These are phyloP conservation scores for Hypoxylon sp. DNA, from an alignment of 2,329 filamentous ascomycete species.

Conservation along the genomic window DNA sequence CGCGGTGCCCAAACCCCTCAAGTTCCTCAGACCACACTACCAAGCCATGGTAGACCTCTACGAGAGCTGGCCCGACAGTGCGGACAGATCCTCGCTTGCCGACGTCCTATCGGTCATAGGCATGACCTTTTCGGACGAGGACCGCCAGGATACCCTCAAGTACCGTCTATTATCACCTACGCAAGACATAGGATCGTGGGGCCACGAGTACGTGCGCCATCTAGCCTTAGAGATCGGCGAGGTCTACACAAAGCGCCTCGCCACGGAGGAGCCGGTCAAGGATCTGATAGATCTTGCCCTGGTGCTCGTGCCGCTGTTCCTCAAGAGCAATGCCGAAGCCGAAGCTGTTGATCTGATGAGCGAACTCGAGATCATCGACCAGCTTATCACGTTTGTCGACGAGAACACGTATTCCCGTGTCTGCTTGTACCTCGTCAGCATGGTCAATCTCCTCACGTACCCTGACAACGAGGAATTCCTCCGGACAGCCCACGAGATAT, in stretches of 20 bases:
- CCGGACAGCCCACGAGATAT: slow-evolving; percentile 90
- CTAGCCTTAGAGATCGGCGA: slow-evolving; percentile 94
- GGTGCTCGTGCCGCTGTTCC: slow-evolving; percentile 88
- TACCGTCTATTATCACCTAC: slow-evolving; percentile 90
- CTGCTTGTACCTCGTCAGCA: slow-evolving; percentile 97
- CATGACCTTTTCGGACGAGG: slow-evolving; percentile 98
- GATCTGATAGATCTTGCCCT: slow-evolving; percentile 87
- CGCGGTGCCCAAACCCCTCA: slow-evolving; percentile 95
- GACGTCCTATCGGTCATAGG: slow-evolving; percentile 97
- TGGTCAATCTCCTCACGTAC: slow-evolving; percentile 97
- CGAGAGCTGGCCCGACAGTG: slow-evolving; percentile 84
- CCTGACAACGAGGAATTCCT: slow-evolving; percentile 97
- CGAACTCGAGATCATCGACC: slow-evolving; percentile 95
- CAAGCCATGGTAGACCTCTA: slow-evolving; percentile 86
- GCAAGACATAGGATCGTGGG: slow-evolving; percentile 95
- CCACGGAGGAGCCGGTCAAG: slow-evolving; percentile 81
- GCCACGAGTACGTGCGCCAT: slow-evolving; percentile 97
- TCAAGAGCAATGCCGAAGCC: slow-evolving; percentile 97
- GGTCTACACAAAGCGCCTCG: slow-evolving; percentile 87
- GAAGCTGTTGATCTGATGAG: slow-evolving; percentile 97
- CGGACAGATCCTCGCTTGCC: slow-evolving; percentile 88
- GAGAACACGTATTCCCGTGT: slow-evolving; percentile 93
- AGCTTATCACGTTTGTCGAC: slow-evolving; percentile 88
- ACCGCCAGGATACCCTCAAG: slow-evolving; percentile 94
- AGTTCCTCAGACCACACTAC: slow-evolving; percentile 97